Evolutionary conservation across 805 yeast species (phyloP).

Genomic region (Brettanomyces nanus): DNA sequence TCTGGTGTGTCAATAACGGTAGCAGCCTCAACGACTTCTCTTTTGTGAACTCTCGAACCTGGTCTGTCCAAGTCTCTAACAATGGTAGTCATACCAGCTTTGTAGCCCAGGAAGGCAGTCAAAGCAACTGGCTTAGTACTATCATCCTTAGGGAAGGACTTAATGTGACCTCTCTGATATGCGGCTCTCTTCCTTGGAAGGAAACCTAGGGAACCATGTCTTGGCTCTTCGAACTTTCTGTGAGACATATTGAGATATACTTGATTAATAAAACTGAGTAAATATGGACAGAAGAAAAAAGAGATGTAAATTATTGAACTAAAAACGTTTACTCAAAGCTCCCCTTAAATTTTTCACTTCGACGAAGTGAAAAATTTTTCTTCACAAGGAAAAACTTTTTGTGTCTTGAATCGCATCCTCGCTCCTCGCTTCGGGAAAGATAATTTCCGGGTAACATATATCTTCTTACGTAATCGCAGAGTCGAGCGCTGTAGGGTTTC

Average conservation of each 20-base stretch:
- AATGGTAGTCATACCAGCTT: slow-evolving; percentile 99
- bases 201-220: slow-evolving; percentile 99
- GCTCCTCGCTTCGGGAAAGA: too few relatives aligned
- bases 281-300: slow-evolving; percentile 4
- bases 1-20: slow-evolving; percentile 99
- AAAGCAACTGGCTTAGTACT: slow-evolving; percentile 95
- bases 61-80: slow-evolving; percentile 99
- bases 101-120: slow-evolving; percentile 99
- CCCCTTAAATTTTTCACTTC: slow-evolving; percentile 6
- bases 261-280: slow-evolving; percentile 15
- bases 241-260: too few relatives aligned
- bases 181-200: slow-evolving; percentile 99
- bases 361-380: slow-evolving; percentile 1
- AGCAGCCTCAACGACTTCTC: slow-evolving; percentile 99
- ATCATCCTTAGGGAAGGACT: slow-evolving; percentile 99
- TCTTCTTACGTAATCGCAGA: too few relatives aligned
- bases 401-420: too few relatives aligned
- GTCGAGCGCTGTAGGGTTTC: too few relatives aligned
- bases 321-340: too few relatives aligned
- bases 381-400: not conserved
- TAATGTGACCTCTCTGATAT: slow-evolving; percentile 96
- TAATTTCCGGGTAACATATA: too few relatives aligned
- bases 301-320: too few relatives aligned
- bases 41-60: slow-evolving; percentile 99
- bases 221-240: slow-evolving; percentile 99